Conservation (phyloP, 2,329 filamentous ascomycete genomes). For the Paracoccidioides lutzii region DNA sequence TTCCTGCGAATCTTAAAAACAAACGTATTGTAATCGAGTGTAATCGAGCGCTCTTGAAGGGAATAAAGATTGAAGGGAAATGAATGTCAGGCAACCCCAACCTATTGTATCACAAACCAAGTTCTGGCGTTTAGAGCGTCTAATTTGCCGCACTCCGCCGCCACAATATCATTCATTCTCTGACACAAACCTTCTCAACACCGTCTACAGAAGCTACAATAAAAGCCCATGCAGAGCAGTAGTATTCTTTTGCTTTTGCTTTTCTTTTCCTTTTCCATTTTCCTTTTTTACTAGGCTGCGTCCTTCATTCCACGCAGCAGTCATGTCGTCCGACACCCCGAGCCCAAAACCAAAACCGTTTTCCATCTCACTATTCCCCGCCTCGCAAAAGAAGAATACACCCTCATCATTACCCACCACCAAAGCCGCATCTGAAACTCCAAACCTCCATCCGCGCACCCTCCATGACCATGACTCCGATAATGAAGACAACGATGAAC, state of each 20-base stretch:
- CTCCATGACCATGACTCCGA: conserved; percentile 47
- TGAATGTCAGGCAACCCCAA: no score
- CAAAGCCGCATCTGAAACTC: conserved; percentile 15
- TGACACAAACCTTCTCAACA: neutral
- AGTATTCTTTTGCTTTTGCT: neutral
- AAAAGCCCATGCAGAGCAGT: neutral
- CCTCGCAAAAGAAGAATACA: conserved; percentile 20
- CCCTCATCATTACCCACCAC: conserved; percentile 18
- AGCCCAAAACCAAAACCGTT: conserved; percentile 30
- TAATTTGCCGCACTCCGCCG: neutral
- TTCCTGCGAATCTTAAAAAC: no score
- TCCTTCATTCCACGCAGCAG: neutral
- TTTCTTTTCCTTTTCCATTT: neutral
- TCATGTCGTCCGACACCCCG: conserved; percentile 10
- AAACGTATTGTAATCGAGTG: no score
- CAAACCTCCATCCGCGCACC: conserved; percentile 18
- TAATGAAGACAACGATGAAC: conserved; percentile 25
- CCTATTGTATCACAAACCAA: neutral
- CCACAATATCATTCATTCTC: no score
- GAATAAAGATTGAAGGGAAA: no score
- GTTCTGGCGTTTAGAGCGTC: neutral
- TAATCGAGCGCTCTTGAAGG: no score
- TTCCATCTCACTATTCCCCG: conserved; percentile 30
- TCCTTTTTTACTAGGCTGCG: neutral
- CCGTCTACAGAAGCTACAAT: neutral